These are phyloP conservation scores for Trypanosoma mega DNA, from an alignment of 208 protist genomes.

Conservation along the genomic window DNA sequence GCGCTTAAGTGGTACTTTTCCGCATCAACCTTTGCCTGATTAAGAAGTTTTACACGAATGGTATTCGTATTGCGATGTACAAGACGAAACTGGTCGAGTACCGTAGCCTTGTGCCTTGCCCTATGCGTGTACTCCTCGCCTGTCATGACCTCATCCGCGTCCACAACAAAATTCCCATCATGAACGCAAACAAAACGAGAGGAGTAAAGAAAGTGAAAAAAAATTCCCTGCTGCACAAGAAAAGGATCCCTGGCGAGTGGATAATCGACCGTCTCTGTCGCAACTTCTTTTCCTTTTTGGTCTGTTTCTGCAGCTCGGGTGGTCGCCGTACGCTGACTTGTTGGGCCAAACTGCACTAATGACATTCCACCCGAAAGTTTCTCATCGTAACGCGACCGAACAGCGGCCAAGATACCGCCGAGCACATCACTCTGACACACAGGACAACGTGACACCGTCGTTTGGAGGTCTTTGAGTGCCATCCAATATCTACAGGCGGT, in stretches of 20 bases:
- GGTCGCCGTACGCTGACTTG: slow-evolving; percentile 5
- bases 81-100: slow-evolving; percentile 79
- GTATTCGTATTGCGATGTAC: slow-evolving; percentile 60
- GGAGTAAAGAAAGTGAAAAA: slow-evolving; percentile 67
- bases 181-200: slow-evolving; percentile 69
- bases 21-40: slow-evolving; percentile 45
- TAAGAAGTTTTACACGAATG: slow-evolving; percentile 58
- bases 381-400: slow-evolving; percentile 20
- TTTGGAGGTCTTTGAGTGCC: slow-evolving; percentile 50
- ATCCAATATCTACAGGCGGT: slow-evolving; percentile 65
- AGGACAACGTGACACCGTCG: slow-evolving; percentile 50
- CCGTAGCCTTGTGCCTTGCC: slow-evolving; percentile 46
- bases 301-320: neutral
- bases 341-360: slow-evolving; percentile 26
- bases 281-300: neutral
- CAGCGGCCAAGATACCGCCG: slow-evolving; percentile 7
- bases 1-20: slow-evolving; percentile 38
- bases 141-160: slow-evolving; percentile 78
- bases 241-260: slow-evolving; percentile 73
- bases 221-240: slow-evolving; percentile 83
- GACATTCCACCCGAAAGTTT: slow-evolving; percentile 20
- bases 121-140: slow-evolving; percentile 67
- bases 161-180: slow-evolving; percentile 53
- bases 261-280: slow-evolving; percentile 29
- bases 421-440: slow-evolving; percentile 61